Evolutionary conservation across 176 grass and related monocot genomes (phyloP).

Genomic region (Hsuehochloa calcarea): DNA sequence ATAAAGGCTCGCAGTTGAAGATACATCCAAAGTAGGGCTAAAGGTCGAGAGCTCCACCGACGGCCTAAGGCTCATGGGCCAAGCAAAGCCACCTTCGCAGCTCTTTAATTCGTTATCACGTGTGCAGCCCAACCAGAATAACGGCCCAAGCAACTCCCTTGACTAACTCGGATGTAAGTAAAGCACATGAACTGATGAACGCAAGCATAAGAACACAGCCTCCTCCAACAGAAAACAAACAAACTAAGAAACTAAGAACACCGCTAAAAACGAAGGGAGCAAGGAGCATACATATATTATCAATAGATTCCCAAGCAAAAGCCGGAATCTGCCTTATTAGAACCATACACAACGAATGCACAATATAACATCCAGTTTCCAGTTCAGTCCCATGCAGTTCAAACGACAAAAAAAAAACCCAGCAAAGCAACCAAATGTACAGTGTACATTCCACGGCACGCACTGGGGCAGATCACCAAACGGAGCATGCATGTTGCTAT

Average conservation of each 20-base stretch:
- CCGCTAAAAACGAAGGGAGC: too few relatives aligned
- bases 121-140: neutral
- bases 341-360: constrained; percentile 36
- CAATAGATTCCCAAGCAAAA: neutral
- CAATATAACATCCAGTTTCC: constrained; percentile 16
- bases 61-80: neutral
- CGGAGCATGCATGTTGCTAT: neutral
- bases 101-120: neutral
- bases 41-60: too few relatives aligned
- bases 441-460: neutral
- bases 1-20: too few relatives aligned
- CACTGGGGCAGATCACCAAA: neutral
- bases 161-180: neutral
- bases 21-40: too few relatives aligned
- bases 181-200: neutral
- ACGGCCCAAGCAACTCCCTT: neutral
- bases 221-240: too few relatives aligned
- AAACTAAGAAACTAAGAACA: too few relatives aligned
- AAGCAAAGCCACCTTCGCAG: neutral
- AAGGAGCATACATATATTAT: neutral
- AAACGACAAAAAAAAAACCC: neutral
- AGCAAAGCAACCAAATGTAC: neutral
- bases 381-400: neutral
- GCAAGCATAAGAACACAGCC: too few relatives aligned
- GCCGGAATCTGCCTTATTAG: constrained; percentile 12